Conservation (phyloP, 176 grass and related monocot species). For the Otatea glauca region DNA sequence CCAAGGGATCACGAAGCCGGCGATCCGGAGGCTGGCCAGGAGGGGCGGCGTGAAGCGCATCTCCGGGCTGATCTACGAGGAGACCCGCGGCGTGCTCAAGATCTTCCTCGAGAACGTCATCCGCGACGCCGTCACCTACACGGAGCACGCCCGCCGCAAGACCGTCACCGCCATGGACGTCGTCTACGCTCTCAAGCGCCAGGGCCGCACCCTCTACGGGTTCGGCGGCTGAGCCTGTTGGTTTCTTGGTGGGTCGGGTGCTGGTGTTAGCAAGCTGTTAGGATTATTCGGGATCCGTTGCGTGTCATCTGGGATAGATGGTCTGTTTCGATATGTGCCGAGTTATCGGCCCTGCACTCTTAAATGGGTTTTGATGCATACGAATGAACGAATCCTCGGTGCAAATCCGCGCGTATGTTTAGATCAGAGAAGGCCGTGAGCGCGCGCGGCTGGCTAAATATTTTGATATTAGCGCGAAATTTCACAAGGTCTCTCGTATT, state of each 20-base stretch:
- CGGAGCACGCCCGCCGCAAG: constrained; percentile 78
- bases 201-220: constrained; percentile 74
- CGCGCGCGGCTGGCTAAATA: too few species aligned
- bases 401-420: background rate
- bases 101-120: constrained; percentile 88
- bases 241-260: too few species aligned
- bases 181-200: constrained; percentile 74
- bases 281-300: background rate
- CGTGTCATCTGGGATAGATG: background rate
- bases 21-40: constrained; percentile 56
- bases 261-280: background rate
- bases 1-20: constrained; percentile 77
- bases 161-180: constrained; percentile 83
- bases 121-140: constrained; percentile 77
- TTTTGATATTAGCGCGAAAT: background rate
- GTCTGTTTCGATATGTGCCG: background rate
- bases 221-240: constrained; percentile 47
- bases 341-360: background rate
- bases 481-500: background rate
- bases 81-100: constrained; percentile 76
- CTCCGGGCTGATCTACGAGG: constrained; percentile 68
- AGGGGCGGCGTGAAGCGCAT: constrained; percentile 75
- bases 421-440: too few species aligned
- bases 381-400: background rate
- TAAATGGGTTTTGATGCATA: background rate